These are phyloP conservation scores for Albophoma yamanashiensis DNA, from an alignment of 2,329 filamentous ascomycete genomes.

Conservation along the genomic window DNA sequence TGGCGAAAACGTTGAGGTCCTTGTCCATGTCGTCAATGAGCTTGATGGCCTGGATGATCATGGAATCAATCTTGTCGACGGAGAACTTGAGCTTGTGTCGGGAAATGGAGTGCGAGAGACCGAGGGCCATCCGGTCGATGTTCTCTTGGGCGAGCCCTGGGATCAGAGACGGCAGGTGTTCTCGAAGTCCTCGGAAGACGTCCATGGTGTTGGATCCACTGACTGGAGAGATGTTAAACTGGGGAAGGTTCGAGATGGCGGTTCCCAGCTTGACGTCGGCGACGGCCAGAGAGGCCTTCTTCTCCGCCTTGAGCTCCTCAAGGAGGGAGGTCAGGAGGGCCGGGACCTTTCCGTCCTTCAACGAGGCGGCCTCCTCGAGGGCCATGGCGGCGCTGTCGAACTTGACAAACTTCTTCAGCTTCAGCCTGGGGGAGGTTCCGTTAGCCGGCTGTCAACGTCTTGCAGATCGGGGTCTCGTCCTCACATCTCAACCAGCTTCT, in stretches of 20 bases:
- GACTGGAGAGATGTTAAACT: constrained; percentile 74
- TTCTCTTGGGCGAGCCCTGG: constrained; percentile 78
- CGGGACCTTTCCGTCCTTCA: constrained; percentile 92
- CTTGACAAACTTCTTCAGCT: constrained; percentile 95
- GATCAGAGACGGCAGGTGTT: constrained; percentile 81
- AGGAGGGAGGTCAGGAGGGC: constrained; percentile 74
- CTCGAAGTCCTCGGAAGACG: constrained; percentile 87
- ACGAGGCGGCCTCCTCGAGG: constrained; percentile 76
- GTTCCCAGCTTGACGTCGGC: constrained; percentile 87
- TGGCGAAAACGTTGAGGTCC: constrained; percentile 96
- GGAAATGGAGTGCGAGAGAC: constrained; percentile 93
- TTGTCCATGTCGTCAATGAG: constrained; percentile 95
- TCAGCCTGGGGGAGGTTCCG: constrained; percentile 48
- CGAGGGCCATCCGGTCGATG: constrained; percentile 87
- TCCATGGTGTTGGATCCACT: constrained; percentile 55
- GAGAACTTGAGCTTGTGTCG: constrained; percentile 98
- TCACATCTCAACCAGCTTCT: constrained; percentile 79
- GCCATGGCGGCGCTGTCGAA: constrained; percentile 89
- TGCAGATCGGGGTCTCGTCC: constrained; percentile 22
- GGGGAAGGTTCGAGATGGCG: constrained; percentile 84
- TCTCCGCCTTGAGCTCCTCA: constrained; percentile 89
- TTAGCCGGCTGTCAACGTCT: background rate
- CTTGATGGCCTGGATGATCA: constrained; percentile 96
- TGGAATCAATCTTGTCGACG: constrained; percentile 96
- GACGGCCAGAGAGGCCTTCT: constrained; percentile 90